phyloP scores from a whole-genome alignment of 2,329 filamentous ascomycete genomes.

The Colletotrichum filicis region DNA sequence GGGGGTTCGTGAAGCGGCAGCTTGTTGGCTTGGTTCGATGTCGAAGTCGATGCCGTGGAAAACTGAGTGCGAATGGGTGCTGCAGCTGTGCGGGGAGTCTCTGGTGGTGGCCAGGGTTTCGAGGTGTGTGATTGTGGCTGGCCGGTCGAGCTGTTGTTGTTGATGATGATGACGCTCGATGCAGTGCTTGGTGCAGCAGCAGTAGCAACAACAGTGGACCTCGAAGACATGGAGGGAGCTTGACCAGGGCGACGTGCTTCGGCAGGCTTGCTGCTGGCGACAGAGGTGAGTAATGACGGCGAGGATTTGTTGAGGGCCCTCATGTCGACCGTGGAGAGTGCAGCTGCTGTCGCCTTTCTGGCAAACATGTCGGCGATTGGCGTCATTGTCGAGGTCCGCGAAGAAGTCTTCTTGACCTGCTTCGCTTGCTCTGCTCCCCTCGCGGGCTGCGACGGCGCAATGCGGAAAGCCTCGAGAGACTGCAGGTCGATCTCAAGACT shows the following conservation, averaged over 20 bases:
- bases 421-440: not conserved
- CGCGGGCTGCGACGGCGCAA: not conserved
- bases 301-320: not conserved
- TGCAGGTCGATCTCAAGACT: conserved; percentile 27
- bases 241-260: conserved; percentile 7
- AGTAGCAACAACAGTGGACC: not conserved
- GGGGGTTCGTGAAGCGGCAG: conserved; percentile 7
- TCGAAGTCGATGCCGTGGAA: not conserved
- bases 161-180: conserved; percentile 18
- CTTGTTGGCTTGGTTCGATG: not conserved
- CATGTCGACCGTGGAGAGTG: not conserved
- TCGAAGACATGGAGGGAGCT: not conserved
- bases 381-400: conserved; percentile 16
- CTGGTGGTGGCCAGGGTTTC: conserved; percentile 25
- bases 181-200: not conserved
- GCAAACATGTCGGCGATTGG: conserved; percentile 31
- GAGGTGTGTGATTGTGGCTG: conserved; percentile 5
- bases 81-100: not conserved
- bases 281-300: not conserved
- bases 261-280: not conserved
- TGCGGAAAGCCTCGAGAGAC: conserved; percentile 27
- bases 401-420: not conserved
- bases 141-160: not conserved
- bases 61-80: not conserved
- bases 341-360: not conserved